A percentile compares a stretch with the other conserved stretches of the same genome.
These are phyloP conservation scores for Monosporascus sp. DNA, from an alignment of 2,329 filamentous ascomycete genomes.

Conservation along the genomic window DNA sequence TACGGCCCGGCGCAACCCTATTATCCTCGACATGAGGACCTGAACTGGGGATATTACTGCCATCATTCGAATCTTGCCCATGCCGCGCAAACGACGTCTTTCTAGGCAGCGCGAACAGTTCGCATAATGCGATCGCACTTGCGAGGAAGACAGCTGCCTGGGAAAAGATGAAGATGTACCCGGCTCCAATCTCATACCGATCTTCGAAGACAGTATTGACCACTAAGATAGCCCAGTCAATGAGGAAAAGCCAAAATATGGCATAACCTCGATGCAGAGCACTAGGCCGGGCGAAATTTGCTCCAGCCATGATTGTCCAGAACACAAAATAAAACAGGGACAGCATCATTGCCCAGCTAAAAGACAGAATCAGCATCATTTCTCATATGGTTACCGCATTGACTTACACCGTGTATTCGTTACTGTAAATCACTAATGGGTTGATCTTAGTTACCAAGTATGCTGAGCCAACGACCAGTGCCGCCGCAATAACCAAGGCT, in stretches of 20 bases:
- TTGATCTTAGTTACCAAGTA: slow-evolving; percentile 79
- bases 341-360: slow-evolving; percentile 73
- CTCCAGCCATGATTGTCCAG: slow-evolving; percentile 69
- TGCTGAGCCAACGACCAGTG: slow-evolving; percentile 65
- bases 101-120: slow-evolving; percentile 70
- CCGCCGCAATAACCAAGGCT: slow-evolving; percentile 63
- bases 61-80: slow-evolving; percentile 46
- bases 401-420: slow-evolving; percentile 65
- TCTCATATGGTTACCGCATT: not conserved
- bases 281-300: slow-evolving; percentile 75
- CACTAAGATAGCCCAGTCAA: slow-evolving; percentile 71
- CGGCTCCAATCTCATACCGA: slow-evolving; percentile 66
- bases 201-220: slow-evolving; percentile 72
- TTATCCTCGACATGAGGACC: slow-evolving; percentile 16
- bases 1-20: slow-evolving; percentile 10
- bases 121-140: slow-evolving; percentile 68
- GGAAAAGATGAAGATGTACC: slow-evolving; percentile 79
- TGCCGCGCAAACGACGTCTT: slow-evolving; percentile 66
- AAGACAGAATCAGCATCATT: slow-evolving; percentile 6
- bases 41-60: slow-evolving; percentile 31
- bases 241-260: slow-evolving; percentile 76
- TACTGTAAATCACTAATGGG: slow-evolving; percentile 87
- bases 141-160: slow-evolving; percentile 72
- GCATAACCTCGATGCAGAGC: slow-evolving; percentile 79
- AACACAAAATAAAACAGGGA: slow-evolving; percentile 74